phyloP scores from a whole-genome alignment of 805 yeast genomes.

The Pichia cabralensis region DNA sequence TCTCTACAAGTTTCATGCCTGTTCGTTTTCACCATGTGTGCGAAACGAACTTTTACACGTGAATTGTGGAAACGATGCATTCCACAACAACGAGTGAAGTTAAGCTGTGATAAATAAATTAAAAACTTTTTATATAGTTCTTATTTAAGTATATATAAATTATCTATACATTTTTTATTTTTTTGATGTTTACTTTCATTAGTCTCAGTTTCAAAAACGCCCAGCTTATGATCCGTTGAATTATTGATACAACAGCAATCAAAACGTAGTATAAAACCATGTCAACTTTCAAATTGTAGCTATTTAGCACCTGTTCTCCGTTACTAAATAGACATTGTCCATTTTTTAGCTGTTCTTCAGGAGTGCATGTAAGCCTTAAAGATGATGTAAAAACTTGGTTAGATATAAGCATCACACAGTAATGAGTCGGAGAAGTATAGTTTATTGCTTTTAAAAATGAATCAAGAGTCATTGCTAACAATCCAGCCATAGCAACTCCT shows the following conservation, averaged over 20 bases:
- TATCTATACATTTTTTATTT: conserved; percentile 2
- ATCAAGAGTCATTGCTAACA: conserved; percentile 72
- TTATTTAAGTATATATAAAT: too few species aligned
- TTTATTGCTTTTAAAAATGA: conserved; percentile 58
- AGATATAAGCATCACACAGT: conserved; percentile 52
- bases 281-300: conserved; percentile 35
- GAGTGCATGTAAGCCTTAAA: conserved; percentile 40
- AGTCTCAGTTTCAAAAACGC: conserved; percentile 17
- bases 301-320: conserved; percentile 48
- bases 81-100: too few species aligned
- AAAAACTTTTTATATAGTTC: too few species aligned
- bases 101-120: too few species aligned
- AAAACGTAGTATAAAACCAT: conserved; percentile 30
- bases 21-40: too few species aligned
- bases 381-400: conserved; percentile 46
- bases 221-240: conserved; percentile 33
- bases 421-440: conserved; percentile 70
- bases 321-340: conserved; percentile 37
- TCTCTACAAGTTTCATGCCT: too few species aligned
- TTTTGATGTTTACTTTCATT: conserved; percentile 13
- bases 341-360: conserved; percentile 19
- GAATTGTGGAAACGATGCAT: too few species aligned
- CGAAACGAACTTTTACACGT: too few species aligned
- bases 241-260: conserved; percentile 29
- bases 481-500: conserved; percentile 78